phyloP scores from a whole-genome alignment of 176 grass and related monocot species.

The Rhynchospora breviuscula region DNA sequence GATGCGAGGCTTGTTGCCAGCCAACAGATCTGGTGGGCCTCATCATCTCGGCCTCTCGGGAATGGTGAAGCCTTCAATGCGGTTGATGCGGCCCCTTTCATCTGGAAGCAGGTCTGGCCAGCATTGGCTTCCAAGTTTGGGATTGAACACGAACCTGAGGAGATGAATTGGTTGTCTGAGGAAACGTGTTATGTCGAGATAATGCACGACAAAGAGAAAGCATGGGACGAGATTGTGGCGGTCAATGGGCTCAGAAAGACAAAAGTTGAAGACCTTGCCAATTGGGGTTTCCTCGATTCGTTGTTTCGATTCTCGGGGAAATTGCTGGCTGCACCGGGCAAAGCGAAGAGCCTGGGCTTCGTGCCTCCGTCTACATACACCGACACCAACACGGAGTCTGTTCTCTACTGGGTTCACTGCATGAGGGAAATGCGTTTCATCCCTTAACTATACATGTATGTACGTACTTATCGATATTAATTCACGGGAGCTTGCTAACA shows the following conservation, averaged over 20 bases:
- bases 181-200: conserved; percentile 4
- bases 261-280: conserved; percentile 19
- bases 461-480: too few species aligned
- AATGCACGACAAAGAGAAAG: conserved; percentile 22
- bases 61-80: conserved; percentile 27
- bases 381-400: not conserved
- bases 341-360: conserved; percentile 29
- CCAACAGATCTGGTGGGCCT: conserved; percentile 37
- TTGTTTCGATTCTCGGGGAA: conserved; percentile 24
- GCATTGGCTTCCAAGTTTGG: conserved; percentile 29
- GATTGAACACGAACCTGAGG: not conserved
- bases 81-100: conserved; percentile 12
- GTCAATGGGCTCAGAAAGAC: conserved; percentile 11
- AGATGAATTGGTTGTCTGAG: conserved; percentile 10
- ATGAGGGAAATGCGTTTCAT: conserved; percentile 29
- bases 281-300: conserved; percentile 30
- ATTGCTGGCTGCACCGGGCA: conserved; percentile 14
- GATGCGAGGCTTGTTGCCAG: conserved; percentile 15
- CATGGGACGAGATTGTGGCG: conserved; percentile 33
- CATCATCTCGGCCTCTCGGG: not conserved
- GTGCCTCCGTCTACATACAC: not conserved
- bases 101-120: conserved; percentile 39
- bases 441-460: conserved; percentile 9
- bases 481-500: not conserved
- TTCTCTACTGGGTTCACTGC: conserved; percentile 31